Evolutionary conservation across 2,329 filamentous ascomycete species (phyloP).

Genomic region (Escovopsis sp.): DNA sequence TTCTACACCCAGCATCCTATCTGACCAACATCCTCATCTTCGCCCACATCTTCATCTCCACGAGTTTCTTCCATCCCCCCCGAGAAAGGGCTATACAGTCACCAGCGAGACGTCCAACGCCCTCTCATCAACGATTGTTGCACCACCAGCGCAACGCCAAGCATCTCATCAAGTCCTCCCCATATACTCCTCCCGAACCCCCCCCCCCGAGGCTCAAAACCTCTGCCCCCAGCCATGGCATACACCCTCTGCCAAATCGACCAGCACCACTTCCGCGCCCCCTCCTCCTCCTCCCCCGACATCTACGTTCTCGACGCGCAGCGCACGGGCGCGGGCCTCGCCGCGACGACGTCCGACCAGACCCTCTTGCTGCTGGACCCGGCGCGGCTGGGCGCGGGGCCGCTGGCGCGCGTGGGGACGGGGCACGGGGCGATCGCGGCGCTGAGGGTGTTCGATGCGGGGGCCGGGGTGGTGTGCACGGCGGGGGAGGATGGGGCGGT

Average conservation of each 20-base stretch:
- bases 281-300: constrained; percentile 15
- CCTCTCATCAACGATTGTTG: too few relatives aligned
- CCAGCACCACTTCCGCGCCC: constrained; percentile 13
- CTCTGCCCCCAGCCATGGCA: constrained; percentile 11
- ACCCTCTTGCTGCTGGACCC: constrained; percentile 52
- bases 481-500: constrained; percentile 58
- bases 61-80: too few relatives aligned
- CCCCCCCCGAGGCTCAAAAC: too few relatives aligned
- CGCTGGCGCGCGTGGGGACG: constrained; percentile 31
- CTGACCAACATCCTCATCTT: too few relatives aligned
- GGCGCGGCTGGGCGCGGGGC: constrained; percentile 33
- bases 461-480: constrained; percentile 44
- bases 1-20: too few relatives aligned
- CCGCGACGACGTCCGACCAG: constrained; percentile 55
- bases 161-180: too few relatives aligned
- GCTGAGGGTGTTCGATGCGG: constrained; percentile 38
- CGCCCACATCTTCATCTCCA: too few relatives aligned
- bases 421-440: constrained; percentile 49
- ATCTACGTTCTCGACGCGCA: constrained; percentile 45
- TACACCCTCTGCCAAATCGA: constrained; percentile 20
- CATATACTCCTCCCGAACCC: too few relatives aligned
- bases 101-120: too few relatives aligned
- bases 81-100: too few relatives aligned
- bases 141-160: too few relatives aligned
- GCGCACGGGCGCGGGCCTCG: constrained; percentile 35